phyloP scores from a whole-genome alignment of 73 alveolate genomes.

The Symbiodinium pilosum region DNA sequence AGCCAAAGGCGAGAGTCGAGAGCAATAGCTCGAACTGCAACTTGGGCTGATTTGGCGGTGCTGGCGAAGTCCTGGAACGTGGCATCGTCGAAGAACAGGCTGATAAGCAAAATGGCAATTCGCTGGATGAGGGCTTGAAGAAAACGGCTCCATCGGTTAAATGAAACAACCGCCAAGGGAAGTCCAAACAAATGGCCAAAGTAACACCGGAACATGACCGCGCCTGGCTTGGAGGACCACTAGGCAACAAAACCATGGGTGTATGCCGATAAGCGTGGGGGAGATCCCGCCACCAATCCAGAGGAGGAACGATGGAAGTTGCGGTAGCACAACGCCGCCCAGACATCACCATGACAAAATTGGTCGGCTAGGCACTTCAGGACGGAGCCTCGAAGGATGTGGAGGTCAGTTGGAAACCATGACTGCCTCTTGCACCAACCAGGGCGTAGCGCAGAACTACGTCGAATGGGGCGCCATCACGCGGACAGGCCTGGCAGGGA shows the following conservation, averaged over 20 bases:
- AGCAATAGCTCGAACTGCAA: not conserved
- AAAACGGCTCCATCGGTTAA: not conserved
- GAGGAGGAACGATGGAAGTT: not conserved
- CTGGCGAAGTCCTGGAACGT: not conserved
- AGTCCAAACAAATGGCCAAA: not conserved
- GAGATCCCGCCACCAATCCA: not conserved
- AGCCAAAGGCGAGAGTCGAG: not conserved
- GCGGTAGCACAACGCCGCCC: not conserved
- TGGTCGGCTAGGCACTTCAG: not conserved
- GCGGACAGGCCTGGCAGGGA: no score
- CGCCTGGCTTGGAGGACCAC: not conserved
- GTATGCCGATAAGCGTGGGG: not conserved
- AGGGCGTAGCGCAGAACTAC: no score
- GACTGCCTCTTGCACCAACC: no score
- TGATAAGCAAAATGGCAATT: no score
- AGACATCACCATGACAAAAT: not conserved
- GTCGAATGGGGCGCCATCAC: no score
- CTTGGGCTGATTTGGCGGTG: not conserved
- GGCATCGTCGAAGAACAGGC: no score
- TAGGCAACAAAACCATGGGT: not conserved
- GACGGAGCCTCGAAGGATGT: no score
- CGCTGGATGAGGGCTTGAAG: no score
- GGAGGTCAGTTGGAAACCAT: no score
- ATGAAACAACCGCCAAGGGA: not conserved
- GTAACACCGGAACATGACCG: not conserved